Percentiles rank a stretch among this genome's conserved stretches.
Conservation (phyloP, 2,329 filamentous ascomycete genomes). For the Aureobasidium namibiae region DNA sequence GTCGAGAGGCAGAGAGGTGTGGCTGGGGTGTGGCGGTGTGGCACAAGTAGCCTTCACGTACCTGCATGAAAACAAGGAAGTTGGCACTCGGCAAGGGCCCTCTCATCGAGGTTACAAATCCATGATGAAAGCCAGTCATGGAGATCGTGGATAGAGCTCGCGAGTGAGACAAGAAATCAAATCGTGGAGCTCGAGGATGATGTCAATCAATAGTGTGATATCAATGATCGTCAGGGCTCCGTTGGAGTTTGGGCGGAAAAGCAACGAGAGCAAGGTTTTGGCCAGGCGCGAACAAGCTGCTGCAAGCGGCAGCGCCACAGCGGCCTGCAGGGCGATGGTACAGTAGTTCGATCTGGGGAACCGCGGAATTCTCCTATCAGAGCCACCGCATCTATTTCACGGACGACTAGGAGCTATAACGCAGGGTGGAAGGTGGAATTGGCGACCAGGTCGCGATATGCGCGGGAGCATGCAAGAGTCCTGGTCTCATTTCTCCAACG, state of each 20-base stretch:
- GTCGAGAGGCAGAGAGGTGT: not conserved
- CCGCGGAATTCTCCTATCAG: not conserved
- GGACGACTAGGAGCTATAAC: not conserved
- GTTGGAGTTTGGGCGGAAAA: not conserved
- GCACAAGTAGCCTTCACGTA: not conserved
- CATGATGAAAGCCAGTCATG: not conserved
- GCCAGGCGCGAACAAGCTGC: not conserved
- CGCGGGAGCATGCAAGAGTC: slow-evolving; percentile 5
- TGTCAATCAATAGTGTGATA: slow-evolving; percentile 5
- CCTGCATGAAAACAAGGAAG: slow-evolving; percentile 8
- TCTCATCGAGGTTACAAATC: not conserved
- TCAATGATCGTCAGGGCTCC: slow-evolving; percentile 9
- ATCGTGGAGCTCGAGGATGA: not conserved
- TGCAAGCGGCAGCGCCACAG: no score
- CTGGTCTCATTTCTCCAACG: not conserved
- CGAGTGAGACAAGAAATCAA: not conserved
- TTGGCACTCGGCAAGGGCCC: no score
- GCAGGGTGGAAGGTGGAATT: not conserved
- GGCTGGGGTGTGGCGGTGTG: slow-evolving; percentile 1
- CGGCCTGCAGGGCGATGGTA: not conserved
- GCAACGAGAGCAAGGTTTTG: not conserved
- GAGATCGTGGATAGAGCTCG: not conserved
- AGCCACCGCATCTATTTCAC: not conserved
- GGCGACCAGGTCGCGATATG: not conserved
- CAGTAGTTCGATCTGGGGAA: slow-evolving; percentile 1